Base-by-base conservation (phyloP, 2,329 filamentous ascomycete species). In the Chaetomiaceae sp. region DNA sequence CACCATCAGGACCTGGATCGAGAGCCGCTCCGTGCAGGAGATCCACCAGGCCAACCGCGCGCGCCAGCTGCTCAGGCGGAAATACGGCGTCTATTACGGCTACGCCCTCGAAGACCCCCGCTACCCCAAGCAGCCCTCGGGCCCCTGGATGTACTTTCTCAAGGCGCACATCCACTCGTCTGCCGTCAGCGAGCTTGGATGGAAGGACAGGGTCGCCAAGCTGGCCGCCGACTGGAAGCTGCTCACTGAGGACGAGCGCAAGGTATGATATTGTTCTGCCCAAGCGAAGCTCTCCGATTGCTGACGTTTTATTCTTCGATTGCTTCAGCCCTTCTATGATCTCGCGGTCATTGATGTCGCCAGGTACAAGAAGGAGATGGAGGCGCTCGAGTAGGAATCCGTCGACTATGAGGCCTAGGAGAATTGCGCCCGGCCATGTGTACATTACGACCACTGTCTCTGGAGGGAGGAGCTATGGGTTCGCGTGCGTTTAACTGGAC, bases 41-140 rank as follows among this genome's bases (percentile, higher is more conserved):
- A 73, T 80, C 47, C 55, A 60, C 42, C 54, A 64, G 2, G 77
- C 78, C 54, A 81, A 78, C 67, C 55, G 54, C 2, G 74, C 76
- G 19, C 79, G 79, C 50, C 55, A 40, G 7, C 55, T 54, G 21
- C 69, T 82, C 41, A 65, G 63, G 50, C 68, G 62, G 54, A 59
- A 43, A 60, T 63, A 56, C 60, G 62, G 55, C 38, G 48, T 19
- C 3, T 4, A 10, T 4, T 4, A 46, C 27, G 42, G 9, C 45
- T 16, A 1, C 48, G 16, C 71, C n/a, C n/a, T 82, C 56, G 55
- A 54, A 2, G 79, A 82, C 59, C 65, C 71, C 3, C 77, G 79
- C 35, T 55, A 67, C 30, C 78, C 78, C 55, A 73, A 71, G 63
- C 59, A 55, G 31, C 59, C 70, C 10, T 0, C 31, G 12, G 60